Base-by-base conservation (phyloP, 345 rosid genomes). In the Bruguiera sexangula region DNA sequence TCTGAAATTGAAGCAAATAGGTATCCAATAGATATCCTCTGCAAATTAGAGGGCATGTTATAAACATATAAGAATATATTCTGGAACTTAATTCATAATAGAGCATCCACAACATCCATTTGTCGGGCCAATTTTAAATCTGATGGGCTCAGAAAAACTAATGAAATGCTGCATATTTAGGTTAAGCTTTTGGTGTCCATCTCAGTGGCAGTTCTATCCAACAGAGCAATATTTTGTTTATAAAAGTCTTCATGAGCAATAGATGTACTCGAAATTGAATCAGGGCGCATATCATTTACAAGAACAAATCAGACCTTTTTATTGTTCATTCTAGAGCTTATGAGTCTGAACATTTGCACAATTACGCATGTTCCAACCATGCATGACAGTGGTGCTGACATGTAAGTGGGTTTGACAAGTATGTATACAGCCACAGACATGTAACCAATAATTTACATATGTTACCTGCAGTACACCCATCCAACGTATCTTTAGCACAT, bases 1-100 rank as follows among this genome's bases (percentile, higher is more conserved):
- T 86, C 87, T 22, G 85, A 75, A 55, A 86, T 36, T 58, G 90
- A 79, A 64, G 90, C 83, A 31, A 86, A 73, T 20, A 86, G 76
- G 71, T 86, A 86, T 26, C 90, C 90, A 77, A 84, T 80, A n/a
- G 90, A 75, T 79, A 86, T 86, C 73, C 90, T 82, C 90, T 82
- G 82, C 43, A 66, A 64, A 80, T 66, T n/a, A 64, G 65, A 76
- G 60, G 9, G 16, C 58, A 73, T 2, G 34, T 30, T 39, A 69
- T 16, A 51, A 36, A 52, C 60, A 53, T 3, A 55, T 13, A 37
- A 62, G 59, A 74, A n/a, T n/a, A 46, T 15, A 11, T 11, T 73
- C 13, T 60, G 67, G 50, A 8, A 30, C 21, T 48, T 34, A 65
- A 51, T 60, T 52, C 55, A 32, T 66, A 54, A 52, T 36, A 54